Percentiles rank a stretch among this genome's conserved stretches.
Conservation (phyloP, 805 yeast genomes). For the Wickerhamiella lipophila region DNA sequence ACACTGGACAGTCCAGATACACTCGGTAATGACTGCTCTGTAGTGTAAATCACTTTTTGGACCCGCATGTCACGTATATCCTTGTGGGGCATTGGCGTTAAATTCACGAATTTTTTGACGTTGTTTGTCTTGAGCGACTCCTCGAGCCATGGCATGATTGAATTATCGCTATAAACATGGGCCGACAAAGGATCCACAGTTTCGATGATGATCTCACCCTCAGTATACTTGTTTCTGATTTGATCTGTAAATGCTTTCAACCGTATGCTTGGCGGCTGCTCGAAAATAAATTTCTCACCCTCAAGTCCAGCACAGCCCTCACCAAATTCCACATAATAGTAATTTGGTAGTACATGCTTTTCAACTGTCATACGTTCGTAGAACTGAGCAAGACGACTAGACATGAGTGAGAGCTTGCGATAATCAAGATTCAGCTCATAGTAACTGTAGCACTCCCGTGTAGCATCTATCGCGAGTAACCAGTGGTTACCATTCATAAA, state of each 20-base stretch:
- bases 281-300: background rate
- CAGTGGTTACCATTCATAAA: constrained; percentile 9
- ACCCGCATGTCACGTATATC: constrained; percentile 5
- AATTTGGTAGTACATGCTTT: constrained; percentile 1
- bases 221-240: background rate
- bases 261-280: background rate
- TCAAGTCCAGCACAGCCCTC: background rate
- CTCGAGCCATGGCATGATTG: constrained; percentile 4
- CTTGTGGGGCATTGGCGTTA: constrained; percentile 4
- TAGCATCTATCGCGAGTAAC: constrained; percentile 2
- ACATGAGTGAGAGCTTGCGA: background rate
- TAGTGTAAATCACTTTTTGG: background rate
- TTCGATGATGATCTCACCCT: background rate
- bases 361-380: constrained; percentile 2
- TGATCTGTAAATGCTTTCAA: constrained; percentile 1
- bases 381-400: background rate
- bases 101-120: background rate
- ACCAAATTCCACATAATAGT: background rate
- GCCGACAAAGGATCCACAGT: background rate
- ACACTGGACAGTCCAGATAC: background rate
- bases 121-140: background rate
- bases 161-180: background rate
- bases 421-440: constrained; percentile 3
- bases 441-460: background rate
- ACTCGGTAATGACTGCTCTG: constrained; percentile 4